A percentile compares a stretch with the other conserved stretches of the same genome.
Conservation (phyloP, 306 rosid genomes). For the Castanea mollissima region DNA sequence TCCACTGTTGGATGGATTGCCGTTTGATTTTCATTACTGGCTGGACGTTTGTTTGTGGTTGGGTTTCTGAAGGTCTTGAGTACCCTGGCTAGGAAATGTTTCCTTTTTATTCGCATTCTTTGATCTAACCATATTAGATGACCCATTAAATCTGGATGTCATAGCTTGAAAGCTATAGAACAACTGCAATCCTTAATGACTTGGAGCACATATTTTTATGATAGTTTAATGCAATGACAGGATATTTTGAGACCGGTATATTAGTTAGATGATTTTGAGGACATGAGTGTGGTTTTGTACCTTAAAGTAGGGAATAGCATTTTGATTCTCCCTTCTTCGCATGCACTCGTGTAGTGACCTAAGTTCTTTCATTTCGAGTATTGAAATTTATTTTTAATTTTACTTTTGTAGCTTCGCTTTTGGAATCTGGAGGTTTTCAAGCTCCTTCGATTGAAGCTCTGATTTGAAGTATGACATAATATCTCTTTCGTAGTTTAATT, state of each 20-base stretch:
- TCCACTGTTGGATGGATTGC: neutral
- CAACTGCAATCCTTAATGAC: neutral
- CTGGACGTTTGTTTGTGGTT: neutral
- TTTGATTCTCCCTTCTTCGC: neutral
- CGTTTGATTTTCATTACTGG: neutral
- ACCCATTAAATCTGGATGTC: neutral
- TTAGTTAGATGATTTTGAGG: neutral
- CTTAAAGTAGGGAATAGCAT: neutral
- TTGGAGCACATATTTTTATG: neutral
- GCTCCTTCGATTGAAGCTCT: conserved; percentile 32
- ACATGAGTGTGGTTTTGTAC: neutral
- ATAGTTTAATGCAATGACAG: neutral
- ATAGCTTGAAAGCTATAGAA: neutral
- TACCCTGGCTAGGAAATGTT: neutral
- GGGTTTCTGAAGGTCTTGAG: neutral
- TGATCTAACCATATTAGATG: neutral
- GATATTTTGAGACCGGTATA: neutral
- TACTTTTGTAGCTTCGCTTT: conserved; percentile 37
- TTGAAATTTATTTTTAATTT: conserved; percentile 20
- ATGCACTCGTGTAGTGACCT: neutral
- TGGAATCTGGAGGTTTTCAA: conserved; percentile 41
- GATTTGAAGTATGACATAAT: conserved; percentile 35
- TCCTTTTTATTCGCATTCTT: neutral
- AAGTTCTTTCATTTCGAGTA: conserved; percentile 3
- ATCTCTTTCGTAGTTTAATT: neutral